A percentile compares a stretch with the other conserved stretches of the same genome.
These are phyloP conservation scores for Claviceps arundinis DNA, from an alignment of 2,329 filamentous ascomycete genomes.

Conservation along the genomic window DNA sequence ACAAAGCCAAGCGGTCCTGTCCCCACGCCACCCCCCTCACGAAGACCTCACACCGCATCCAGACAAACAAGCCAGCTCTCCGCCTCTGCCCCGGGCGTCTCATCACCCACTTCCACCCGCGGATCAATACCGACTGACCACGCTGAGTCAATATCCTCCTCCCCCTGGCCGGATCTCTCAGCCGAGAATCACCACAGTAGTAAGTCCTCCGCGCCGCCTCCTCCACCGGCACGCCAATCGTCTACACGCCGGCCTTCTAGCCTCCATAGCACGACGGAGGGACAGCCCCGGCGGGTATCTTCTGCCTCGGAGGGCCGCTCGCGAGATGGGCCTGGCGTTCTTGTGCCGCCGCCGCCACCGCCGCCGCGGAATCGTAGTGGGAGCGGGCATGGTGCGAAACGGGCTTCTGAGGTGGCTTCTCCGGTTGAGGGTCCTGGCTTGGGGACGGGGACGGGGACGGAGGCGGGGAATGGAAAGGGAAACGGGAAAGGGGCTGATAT, in stretches of 20 bases:
- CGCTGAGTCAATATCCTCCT: conserved; percentile 9
- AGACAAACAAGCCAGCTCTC: conserved; percentile 16
- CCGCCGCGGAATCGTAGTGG: conserved; percentile 32
- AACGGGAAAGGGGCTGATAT: conserved; percentile 40
- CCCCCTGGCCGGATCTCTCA: neutral
- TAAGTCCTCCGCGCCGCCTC: conserved; percentile 25
- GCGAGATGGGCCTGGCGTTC: conserved; percentile 9
- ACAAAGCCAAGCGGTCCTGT: conserved; percentile 27
- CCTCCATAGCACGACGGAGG: conserved; percentile 27
- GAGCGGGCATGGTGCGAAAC: conserved; percentile 24
- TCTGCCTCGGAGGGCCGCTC: conserved; percentile 14
- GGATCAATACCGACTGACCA: conserved; percentile 10
- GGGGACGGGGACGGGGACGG: no score
- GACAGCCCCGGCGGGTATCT: conserved; percentile 15
- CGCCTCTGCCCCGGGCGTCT: conserved; percentile 8
- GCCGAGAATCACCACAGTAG: conserved; percentile 5
- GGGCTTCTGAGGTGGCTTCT: conserved; percentile 8
- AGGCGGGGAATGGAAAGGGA: neutral
- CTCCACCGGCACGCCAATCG: conserved; percentile 30
- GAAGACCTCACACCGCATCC: conserved; percentile 30
- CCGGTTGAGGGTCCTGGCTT: conserved; percentile 5
- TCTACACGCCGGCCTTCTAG: conserved; percentile 32
- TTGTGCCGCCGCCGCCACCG: conserved; percentile 31
- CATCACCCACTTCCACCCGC: conserved; percentile 6
- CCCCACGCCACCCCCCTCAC: conserved; percentile 42